These are phyloP conservation scores for Conticribra guillardii DNA, from an alignment of 108 stramenopile genomes.

Conservation along the genomic window DNA sequence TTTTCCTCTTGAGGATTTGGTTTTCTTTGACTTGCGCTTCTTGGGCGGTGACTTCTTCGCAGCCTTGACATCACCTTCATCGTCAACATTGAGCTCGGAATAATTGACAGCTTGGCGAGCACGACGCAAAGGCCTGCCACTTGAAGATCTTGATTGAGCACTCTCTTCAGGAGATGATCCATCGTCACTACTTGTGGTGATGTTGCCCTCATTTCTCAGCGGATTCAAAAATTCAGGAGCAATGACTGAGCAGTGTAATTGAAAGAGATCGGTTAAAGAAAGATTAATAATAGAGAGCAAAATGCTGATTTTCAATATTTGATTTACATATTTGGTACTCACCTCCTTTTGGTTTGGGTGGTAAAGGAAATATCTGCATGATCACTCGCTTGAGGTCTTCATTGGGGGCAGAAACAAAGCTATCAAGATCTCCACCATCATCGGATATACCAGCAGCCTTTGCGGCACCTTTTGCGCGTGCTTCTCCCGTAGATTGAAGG, in stretches of 20 bases:
- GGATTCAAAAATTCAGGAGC: constrained; percentile 42
- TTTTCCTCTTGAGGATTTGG: too few relatives aligned
- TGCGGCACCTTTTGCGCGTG: constrained; percentile 49
- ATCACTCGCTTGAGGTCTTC: constrained; percentile 41
- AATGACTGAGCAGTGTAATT: too few relatives aligned
- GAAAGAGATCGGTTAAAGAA: too few relatives aligned
- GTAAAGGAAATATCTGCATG: constrained; percentile 40
- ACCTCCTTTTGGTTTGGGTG: constrained; percentile 34
- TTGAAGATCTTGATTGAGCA: background rate
- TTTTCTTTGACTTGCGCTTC: too few relatives aligned
- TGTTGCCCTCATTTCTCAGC: constrained; percentile 21
- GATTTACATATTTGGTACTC: too few relatives aligned
- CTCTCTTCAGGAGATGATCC: constrained; percentile 8
- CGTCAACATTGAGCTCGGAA: constrained; percentile 22
- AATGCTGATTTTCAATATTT: too few relatives aligned
- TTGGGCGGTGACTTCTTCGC: too few relatives aligned
- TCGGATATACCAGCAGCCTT: constrained; percentile 35
- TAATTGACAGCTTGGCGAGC: constrained; percentile 9
- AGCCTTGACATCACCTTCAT: background rate
- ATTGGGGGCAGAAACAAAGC: constrained; percentile 47
- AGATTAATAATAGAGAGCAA: too few relatives aligned
- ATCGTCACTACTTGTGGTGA: constrained; percentile 1
- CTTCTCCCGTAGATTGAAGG: constrained; percentile 73
- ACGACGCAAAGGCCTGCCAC: constrained; percentile 7
- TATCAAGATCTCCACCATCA: constrained; percentile 26